These are phyloP conservation scores for Leishmania braziliensis DNA, from an alignment of 208 protist genomes.

Conservation along the genomic window DNA sequence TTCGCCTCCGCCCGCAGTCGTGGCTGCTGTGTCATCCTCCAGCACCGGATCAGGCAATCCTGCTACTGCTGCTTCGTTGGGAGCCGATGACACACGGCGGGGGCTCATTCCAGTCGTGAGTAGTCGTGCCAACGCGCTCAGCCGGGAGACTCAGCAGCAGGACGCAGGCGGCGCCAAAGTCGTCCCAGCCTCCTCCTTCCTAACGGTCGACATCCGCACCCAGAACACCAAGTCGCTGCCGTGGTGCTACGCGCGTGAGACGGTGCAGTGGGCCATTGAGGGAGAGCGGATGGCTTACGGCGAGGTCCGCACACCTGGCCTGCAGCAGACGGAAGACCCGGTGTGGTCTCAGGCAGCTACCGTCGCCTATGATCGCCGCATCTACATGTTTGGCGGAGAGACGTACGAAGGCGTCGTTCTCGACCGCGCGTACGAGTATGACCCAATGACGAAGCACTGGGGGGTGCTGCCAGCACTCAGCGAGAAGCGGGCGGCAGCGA, in stretches of 20 bases:
- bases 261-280: slow-evolving; percentile 37
- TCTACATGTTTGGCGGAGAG: slow-evolving; percentile 60
- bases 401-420: slow-evolving; percentile 50
- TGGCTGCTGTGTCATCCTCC: background rate
- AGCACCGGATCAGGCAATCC: background rate
- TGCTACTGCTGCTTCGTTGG: background rate
- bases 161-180: slow-evolving; percentile 18
- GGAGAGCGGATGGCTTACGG: slow-evolving; percentile 37
- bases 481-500: slow-evolving; percentile 40
- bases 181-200: slow-evolving; percentile 37
- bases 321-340: slow-evolving; percentile 38
- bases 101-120: background rate
- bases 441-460: slow-evolving; percentile 42
- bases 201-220: slow-evolving; percentile 58
- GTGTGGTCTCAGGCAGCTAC: slow-evolving; percentile 45
- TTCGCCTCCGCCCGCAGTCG: background rate
- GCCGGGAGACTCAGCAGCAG: slow-evolving; percentile 3
- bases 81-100: background rate
- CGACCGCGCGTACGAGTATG: slow-evolving; percentile 42
- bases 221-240: slow-evolving; percentile 51
- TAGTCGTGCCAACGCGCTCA: background rate
- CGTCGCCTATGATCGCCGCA: slow-evolving; percentile 33
- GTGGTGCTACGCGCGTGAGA: slow-evolving; percentile 37
- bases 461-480: slow-evolving; percentile 31
- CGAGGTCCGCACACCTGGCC: slow-evolving; percentile 35